These are phyloP conservation scores for Rusavskia elegans DNA, from an alignment of 495 filamentous ascomycete species.

Conservation along the genomic window DNA sequence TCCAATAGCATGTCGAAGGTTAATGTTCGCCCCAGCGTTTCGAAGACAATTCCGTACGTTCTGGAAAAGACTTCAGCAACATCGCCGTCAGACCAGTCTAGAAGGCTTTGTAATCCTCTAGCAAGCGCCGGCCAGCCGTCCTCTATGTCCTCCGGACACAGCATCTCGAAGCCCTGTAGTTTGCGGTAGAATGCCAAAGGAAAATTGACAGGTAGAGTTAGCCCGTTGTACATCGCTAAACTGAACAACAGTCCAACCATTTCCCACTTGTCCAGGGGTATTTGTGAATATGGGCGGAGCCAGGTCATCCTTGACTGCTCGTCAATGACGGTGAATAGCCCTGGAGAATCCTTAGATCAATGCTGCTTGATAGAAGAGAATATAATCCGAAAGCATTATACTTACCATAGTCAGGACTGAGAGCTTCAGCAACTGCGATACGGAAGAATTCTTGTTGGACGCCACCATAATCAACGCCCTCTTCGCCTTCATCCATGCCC, in stretches of 20 bases:
- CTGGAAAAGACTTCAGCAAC: conserved; percentile 68
- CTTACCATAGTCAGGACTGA: conserved; percentile 61
- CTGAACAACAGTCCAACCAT: conserved; percentile 75
- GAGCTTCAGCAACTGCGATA: conserved; percentile 56
- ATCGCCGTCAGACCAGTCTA: conserved; percentile 63
- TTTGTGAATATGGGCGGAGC: conserved; percentile 68
- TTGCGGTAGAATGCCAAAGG: conserved; percentile 72
- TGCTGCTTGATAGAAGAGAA: neutral
- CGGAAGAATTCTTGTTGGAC: conserved; percentile 94
- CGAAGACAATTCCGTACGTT: conserved; percentile 72
- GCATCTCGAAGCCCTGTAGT: conserved; percentile 48
- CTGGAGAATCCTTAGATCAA: conserved; percentile 9
- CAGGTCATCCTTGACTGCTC: conserved; percentile 59
- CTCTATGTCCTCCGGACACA: conserved; percentile 52
- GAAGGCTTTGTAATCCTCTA: conserved; percentile 51
- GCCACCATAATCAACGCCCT: conserved; percentile 84
- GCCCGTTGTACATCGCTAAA: conserved; percentile 85
- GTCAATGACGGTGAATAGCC: conserved; percentile 59
- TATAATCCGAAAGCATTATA: neutral
- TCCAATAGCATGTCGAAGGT: conserved; percentile 39
- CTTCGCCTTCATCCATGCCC: conserved; percentile 64
- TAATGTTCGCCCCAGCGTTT: conserved; percentile 42
- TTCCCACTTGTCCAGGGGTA: conserved; percentile 80
- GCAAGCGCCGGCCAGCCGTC: conserved; percentile 80
- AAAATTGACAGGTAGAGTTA: conserved; percentile 78